Evolutionary conservation across 345 rosid species (phyloP).

Genomic region (Gossypium thurberi): DNA sequence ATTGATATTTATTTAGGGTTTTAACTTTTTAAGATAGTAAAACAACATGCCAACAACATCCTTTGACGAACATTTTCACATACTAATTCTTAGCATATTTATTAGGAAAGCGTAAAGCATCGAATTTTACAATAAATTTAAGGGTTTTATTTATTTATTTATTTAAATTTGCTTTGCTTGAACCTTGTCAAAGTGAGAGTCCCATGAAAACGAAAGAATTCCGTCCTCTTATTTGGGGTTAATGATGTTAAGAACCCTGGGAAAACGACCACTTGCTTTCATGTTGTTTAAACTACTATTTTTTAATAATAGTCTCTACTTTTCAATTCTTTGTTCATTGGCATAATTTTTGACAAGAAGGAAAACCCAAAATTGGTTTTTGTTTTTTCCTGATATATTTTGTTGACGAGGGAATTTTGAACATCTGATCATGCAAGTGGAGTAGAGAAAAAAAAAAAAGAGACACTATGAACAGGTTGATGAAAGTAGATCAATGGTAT

Average conservation of each 20-base stretch:
- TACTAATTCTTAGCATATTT: too few species aligned
- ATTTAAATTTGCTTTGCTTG: too few species aligned
- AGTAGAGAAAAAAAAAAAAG: neutral
- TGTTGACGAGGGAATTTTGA: neutral
- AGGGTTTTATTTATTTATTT: too few species aligned
- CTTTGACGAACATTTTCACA: too few species aligned
- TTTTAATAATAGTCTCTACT: neutral
- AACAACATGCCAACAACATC: too few species aligned
- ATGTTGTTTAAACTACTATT: neutral
- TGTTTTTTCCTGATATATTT: too few species aligned
- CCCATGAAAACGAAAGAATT: neutral
- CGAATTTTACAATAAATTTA: too few species aligned
- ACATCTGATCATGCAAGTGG: neutral
- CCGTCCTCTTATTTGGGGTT: neutral
- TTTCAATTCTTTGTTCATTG: neutral
- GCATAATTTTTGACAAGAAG: neutral
- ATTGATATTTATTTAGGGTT: too few species aligned
- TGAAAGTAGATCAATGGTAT: neutral
- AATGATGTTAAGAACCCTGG: neutral
- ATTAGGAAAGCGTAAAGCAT: too few species aligned
- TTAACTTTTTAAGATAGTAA: too few species aligned
- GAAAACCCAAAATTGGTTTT: neutral
- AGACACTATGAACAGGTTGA: neutral
- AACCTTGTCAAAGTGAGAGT: too few species aligned
- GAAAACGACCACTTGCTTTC: neutral